Percentiles rank a stretch among this genome's conserved stretches.
phyloP scores from a whole-genome alignment of 2,329 filamentous ascomycete species.

The Kalmusia sp. region DNA sequence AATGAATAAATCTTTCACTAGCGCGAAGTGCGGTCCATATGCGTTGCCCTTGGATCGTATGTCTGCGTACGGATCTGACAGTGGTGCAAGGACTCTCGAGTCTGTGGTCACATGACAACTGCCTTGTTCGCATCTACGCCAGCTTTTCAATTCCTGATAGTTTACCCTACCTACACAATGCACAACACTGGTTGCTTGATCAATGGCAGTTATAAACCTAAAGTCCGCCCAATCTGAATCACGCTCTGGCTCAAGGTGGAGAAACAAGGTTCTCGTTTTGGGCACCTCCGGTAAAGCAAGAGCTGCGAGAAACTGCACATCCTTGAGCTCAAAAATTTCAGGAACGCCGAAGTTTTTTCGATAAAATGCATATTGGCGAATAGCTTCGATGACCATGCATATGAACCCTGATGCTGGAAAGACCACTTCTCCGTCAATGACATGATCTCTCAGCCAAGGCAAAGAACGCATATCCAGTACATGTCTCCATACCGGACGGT shows the following conservation, averaged over 20 bases:
- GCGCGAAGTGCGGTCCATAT: conserved; percentile 3
- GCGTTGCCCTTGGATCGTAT: conserved; percentile 2
- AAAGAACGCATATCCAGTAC: conserved; percentile 18
- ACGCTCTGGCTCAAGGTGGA: neutral
- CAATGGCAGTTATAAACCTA: neutral
- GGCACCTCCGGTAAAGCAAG: conserved; percentile 1
- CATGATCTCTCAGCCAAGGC: conserved; percentile 15
- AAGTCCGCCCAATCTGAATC: neutral
- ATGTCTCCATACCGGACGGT: conserved; percentile 27
- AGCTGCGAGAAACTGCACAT: conserved; percentile 1
- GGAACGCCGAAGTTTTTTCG: neutral
- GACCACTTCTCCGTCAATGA: conserved; percentile 25
- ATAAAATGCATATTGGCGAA: neutral
- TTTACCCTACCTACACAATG: neutral
- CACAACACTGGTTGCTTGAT: neutral
- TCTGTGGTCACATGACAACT: too few relatives aligned
- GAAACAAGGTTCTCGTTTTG: neutral
- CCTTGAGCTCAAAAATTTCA: neutral
- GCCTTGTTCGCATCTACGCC: too few relatives aligned
- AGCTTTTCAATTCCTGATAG: neutral
- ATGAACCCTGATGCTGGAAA: conserved; percentile 1
- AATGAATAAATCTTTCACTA: neutral
- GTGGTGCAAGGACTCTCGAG: too few relatives aligned
- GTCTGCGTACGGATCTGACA: neutral
- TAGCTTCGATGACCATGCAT: conserved; percentile 9